These are phyloP conservation scores for Boeremia exigua DNA, from an alignment of 2,329 filamentous ascomycete genomes.

Conservation along the genomic window DNA sequence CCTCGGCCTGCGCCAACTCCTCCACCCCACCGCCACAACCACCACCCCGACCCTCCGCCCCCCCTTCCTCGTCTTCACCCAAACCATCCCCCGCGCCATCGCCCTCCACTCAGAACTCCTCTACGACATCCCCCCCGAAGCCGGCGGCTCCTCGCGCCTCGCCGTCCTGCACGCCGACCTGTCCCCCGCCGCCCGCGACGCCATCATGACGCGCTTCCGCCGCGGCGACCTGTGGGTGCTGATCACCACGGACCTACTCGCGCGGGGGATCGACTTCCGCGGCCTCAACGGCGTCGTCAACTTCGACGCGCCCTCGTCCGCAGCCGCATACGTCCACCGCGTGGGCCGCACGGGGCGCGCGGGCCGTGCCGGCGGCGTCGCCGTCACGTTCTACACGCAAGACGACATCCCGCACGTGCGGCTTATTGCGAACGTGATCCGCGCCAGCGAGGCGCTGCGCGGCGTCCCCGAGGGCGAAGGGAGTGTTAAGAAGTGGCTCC, in stretches of 20 bases:
- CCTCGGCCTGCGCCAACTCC: constrained; percentile 84
- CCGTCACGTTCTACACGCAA: constrained; percentile 93
- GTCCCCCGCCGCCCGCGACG: constrained; percentile 74
- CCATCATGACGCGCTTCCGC: constrained; percentile 88
- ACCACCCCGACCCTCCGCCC: constrained; percentile 68
- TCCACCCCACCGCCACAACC: constrained; percentile 71
- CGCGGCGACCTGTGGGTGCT: constrained; percentile 94
- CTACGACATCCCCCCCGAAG: constrained; percentile 91
- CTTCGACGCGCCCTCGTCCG: constrained; percentile 93
- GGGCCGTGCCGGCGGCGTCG: constrained; percentile 84
- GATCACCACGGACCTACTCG: constrained; percentile 92
- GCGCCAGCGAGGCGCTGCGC: constrained; percentile 75
- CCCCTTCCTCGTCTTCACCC: constrained; percentile 93
- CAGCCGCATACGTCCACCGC: constrained; percentile 89
- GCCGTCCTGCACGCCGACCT: constrained; percentile 90
- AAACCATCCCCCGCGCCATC: constrained; percentile 89
- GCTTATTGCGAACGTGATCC: constrained; percentile 91
- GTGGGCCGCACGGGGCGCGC: constrained; percentile 90
- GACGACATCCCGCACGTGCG: constrained; percentile 92
- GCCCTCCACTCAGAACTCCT: constrained; percentile 88
- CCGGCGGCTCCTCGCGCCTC: constrained; percentile 82
- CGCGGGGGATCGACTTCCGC: constrained; percentile 91
- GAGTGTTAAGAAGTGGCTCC: constrained; percentile 71
- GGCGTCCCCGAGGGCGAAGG: constrained; percentile 50
- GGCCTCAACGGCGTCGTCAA: constrained; percentile 97